Conservation (phyloP, 1,284 basidiomycete species). For the Ustilago bromivora region DNA sequence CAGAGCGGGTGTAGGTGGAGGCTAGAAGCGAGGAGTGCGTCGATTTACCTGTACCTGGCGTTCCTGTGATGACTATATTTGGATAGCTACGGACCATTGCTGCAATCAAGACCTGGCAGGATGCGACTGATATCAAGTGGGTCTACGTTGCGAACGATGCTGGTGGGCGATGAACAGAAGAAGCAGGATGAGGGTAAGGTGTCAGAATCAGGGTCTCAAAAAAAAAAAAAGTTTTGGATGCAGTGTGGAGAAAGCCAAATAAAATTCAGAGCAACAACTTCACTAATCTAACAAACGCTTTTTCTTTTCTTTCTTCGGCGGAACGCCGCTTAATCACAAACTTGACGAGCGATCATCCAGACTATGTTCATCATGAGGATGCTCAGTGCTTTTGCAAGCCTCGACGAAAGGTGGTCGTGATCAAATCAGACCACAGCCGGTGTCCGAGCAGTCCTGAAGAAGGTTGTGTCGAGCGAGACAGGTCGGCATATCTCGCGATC, state of each 20-base stretch:
- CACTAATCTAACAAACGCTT: background rate
- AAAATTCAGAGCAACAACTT: background rate
- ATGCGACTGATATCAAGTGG: too few relatives aligned
- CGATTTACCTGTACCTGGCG: constrained; percentile 85
- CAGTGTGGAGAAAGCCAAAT: background rate
- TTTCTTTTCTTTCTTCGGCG: background rate
- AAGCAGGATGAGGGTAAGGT: background rate
- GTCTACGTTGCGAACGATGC: background rate
- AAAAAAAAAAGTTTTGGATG: constrained; percentile 1
- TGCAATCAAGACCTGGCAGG: background rate
- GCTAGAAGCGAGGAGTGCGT: constrained; percentile 77
- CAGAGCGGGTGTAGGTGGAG: constrained; percentile 35
- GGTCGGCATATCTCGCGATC: too few relatives aligned
- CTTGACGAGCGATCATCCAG: too few relatives aligned
- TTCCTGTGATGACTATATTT: constrained; percentile 92
- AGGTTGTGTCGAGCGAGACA: too few relatives aligned
- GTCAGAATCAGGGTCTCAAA: background rate
- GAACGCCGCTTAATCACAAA: too few relatives aligned
- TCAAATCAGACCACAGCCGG: too few relatives aligned
- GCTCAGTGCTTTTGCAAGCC: too few relatives aligned
- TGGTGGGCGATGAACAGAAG: background rate
- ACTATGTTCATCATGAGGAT: too few relatives aligned
- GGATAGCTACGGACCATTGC: constrained; percentile 72
- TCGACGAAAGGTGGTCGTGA: too few relatives aligned
- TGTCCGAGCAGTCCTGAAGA: too few relatives aligned